Evolutionary conservation across 2,329 filamentous ascomycete species (phyloP), one percentile per base, ranked within the genome.

Genomic region (Botrytis porri): DNA sequence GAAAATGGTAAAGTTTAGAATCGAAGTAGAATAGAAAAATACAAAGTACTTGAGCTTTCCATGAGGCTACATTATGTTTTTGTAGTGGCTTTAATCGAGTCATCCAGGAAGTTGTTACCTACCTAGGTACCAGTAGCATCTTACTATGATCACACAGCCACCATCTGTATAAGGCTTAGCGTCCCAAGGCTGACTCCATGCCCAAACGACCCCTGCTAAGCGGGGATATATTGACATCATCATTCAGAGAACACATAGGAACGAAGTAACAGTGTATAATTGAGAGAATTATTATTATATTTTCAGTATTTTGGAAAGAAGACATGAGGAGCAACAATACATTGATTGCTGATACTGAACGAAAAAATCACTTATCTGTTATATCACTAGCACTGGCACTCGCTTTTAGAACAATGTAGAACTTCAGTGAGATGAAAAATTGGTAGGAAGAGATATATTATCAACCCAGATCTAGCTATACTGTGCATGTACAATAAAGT

Each of bases 401-500:
- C n/a, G 35, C 65, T 57, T 45, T 57, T n/a, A 25, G 18, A 69
- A 41, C 3, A 41, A 69, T 32, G 48, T 37, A 67, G 37, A 57
- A 32, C 41, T 32, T 41, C 18, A 57, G 25, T 22, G 45, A 41
- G 65, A 69, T 41, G n/a, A 22, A 57, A 18, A 57, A 25, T 54
- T 57, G 35, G 48, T 35, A 69, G 65, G 51, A 57, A 69, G 51
- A 69, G 51, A 69, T 69, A 57, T 69, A 69, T 69, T 69, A 41
- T 69, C 65, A 57, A 69, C 37, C 65, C 65, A 69, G 37, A 48
- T 69, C 48, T 69, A 69, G 18, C 65, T 69, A 69, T 69, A 69
- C 37, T 69, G 65, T 57, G n/a, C 65, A 69, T 57, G 20, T 69
- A 69, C 48, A 69, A 69, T 69, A 57, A 51, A 41, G 37, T 39